A percentile compares a stretch with the other conserved stretches of the same genome.
phyloP scores from a whole-genome alignment of 345 rosid genomes.

The Citrus hindsii region DNA sequence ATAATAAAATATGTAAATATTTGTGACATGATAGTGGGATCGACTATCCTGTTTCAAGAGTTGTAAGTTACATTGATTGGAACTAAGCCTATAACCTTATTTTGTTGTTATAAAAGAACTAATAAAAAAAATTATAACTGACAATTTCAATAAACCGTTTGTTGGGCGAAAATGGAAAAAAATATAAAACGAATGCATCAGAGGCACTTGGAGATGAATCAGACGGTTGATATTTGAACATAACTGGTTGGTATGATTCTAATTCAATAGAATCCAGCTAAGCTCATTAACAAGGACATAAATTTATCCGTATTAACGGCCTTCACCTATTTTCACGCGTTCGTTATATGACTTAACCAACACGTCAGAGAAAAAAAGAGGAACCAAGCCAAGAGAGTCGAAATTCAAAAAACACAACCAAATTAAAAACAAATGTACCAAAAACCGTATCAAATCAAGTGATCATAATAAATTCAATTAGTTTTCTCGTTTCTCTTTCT shows the following conservation, averaged over 20 bases:
- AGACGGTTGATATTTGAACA: background rate
- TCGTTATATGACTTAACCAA: background rate
- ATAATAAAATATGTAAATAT: no score
- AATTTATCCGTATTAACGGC: no score
- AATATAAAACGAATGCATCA: background rate
- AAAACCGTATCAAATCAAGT: background rate
- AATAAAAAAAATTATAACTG: no score
- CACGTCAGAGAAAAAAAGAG: background rate
- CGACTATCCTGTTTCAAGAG: no score
- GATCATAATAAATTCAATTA: background rate
- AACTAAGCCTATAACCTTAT: no score
- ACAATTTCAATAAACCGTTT: no score
- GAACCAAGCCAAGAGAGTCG: no score
- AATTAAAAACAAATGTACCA: background rate
- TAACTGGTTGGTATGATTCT: background rate
- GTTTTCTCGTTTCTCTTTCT: background rate
- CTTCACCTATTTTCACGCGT: background rate
- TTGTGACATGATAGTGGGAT: no score
- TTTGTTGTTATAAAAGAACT: no score
- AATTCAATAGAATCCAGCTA: background rate
- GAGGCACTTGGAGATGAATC: background rate
- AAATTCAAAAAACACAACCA: background rate
- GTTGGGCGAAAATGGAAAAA: background rate
- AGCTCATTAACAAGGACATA: background rate
- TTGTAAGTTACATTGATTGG: no score